Conservation (phyloP, 1,284 basidiomycete species). For the Gomphus bonarii region DNA sequence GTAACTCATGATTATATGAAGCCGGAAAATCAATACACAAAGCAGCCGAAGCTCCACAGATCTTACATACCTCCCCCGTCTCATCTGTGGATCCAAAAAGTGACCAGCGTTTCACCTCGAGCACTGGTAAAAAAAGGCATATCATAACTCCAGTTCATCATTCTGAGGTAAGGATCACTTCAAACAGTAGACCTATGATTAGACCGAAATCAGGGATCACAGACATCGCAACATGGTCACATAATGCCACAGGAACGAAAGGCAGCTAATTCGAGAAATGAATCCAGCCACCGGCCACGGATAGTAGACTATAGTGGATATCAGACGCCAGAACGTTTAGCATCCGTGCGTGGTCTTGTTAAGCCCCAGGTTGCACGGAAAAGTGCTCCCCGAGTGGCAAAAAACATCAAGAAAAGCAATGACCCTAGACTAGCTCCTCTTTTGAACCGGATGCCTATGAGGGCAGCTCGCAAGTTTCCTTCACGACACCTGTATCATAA, state of each 20-base stretch:
- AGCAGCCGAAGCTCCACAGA: not conserved
- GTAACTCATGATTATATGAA: not conserved
- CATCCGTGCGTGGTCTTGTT: not conserved
- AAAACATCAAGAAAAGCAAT: not conserved
- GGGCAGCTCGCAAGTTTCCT: not conserved
- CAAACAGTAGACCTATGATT: not conserved
- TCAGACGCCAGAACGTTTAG: not conserved
- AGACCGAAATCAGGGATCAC: not conserved
- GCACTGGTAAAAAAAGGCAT: not conserved
- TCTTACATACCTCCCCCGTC: not conserved
- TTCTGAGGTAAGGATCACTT: not conserved
- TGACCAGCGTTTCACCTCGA: not conserved
- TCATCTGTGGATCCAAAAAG: not conserved
- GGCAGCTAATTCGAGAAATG: not conserved
- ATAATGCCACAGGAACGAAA: not conserved
- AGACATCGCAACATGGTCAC: not conserved
- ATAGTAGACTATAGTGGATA: not conserved
- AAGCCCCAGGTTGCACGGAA: not conserved
- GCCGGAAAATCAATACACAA: constrained; percentile 6
- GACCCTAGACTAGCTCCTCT: not conserved
- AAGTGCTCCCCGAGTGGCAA: not conserved
- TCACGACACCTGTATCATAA: not conserved
- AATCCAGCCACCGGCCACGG: not conserved
- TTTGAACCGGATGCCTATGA: not conserved
- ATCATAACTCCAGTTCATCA: not conserved